Percentiles rank a stretch among this genome's conserved stretches.
phyloP scores from a whole-genome alignment of 1,284 basidiomycete genomes.

The Cutaneotrichosporon curvatum region DNA sequence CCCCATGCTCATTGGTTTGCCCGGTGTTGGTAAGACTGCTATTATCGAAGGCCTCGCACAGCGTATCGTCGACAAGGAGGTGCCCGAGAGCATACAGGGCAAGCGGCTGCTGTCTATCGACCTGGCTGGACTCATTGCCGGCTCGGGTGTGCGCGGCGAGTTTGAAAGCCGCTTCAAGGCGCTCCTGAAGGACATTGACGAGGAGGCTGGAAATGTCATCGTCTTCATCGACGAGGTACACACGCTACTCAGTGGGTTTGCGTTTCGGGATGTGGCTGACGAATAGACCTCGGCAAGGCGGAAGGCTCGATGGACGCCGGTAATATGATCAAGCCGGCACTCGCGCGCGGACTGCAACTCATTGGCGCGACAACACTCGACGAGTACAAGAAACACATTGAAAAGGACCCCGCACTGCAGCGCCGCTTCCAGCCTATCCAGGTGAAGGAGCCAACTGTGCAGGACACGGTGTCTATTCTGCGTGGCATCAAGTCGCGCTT shows the following conservation, averaged over 20 bases:
- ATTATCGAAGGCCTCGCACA: slow-evolving; percentile 82
- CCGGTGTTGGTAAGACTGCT: slow-evolving; percentile 85
- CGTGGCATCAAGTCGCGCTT: slow-evolving; percentile 77
- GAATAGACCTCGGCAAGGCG: slow-evolving; percentile 74
- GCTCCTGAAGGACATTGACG: slow-evolving; percentile 77
- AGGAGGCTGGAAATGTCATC: slow-evolving; percentile 59
- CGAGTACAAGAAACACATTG: slow-evolving; percentile 85
- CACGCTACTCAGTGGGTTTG: slow-evolving; percentile 23
- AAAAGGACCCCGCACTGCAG: slow-evolving; percentile 84
- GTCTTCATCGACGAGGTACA: slow-evolving; percentile 88
- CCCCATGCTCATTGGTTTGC: slow-evolving; percentile 59
- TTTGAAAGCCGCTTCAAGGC: slow-evolving; percentile 91
- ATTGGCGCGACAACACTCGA: slow-evolving; percentile 84
- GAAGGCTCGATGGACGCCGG: slow-evolving; percentile 88
- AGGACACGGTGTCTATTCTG: slow-evolving; percentile 79
- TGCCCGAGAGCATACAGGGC: slow-evolving; percentile 77
- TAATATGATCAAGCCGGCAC: slow-evolving; percentile 56
- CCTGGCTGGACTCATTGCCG: slow-evolving; percentile 71
- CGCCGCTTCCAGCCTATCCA: slow-evolving; percentile 81
- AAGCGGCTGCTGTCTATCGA: slow-evolving; percentile 78
- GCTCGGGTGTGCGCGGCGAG: slow-evolving; percentile 79
- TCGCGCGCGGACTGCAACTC: slow-evolving; percentile 75
- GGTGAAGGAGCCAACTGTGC: slow-evolving; percentile 80
- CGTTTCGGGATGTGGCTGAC: no score
- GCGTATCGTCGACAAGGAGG: slow-evolving; percentile 80